phyloP scores from a whole-genome alignment of 2,329 filamentous ascomycete genomes.

The Alternaria sp. region DNA sequence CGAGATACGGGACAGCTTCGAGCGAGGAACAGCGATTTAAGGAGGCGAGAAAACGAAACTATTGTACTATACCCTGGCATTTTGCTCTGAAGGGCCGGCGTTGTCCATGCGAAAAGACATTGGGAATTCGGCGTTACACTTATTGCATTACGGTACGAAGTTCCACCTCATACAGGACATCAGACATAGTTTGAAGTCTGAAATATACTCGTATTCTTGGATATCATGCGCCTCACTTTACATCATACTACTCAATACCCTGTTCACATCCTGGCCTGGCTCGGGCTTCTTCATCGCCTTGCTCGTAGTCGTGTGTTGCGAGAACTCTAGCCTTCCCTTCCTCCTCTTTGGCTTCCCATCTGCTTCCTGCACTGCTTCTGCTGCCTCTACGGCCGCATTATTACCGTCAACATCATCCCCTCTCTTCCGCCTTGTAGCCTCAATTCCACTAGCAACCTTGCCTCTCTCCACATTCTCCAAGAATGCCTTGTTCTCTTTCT shows the following conservation, averaged over 20 bases:
- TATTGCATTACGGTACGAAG: background rate
- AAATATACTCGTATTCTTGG: constrained; percentile 10
- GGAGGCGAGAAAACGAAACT: background rate
- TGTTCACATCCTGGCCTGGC: constrained; percentile 41
- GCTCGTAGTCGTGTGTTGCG: constrained; percentile 67
- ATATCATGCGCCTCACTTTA: constrained; percentile 26
- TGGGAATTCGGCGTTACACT: constrained; percentile 2
- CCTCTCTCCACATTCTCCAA: constrained; percentile 80
- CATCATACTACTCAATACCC: constrained; percentile 51
- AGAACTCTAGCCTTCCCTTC: constrained; percentile 64
- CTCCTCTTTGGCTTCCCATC: constrained; percentile 37
- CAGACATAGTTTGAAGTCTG: background rate
- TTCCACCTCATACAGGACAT: background rate
- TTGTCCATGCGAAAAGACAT: constrained; percentile 7
- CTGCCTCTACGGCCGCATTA: constrained; percentile 24
- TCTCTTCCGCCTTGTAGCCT: constrained; percentile 65
- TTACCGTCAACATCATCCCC: constrained; percentile 36
- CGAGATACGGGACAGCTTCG: constrained; percentile 96
- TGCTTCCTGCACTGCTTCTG: constrained; percentile 42
- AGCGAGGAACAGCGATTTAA: constrained; percentile 93
- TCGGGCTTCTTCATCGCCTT: constrained; percentile 47
- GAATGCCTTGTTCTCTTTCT: constrained; percentile 83
- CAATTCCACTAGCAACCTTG: constrained; percentile 75
- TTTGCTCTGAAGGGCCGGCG: constrained; percentile 11
- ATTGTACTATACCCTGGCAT: constrained; percentile 37